phyloP scores from a whole-genome alignment of 495 filamentous ascomycete species.

The Terfezia boudieri region DNA sequence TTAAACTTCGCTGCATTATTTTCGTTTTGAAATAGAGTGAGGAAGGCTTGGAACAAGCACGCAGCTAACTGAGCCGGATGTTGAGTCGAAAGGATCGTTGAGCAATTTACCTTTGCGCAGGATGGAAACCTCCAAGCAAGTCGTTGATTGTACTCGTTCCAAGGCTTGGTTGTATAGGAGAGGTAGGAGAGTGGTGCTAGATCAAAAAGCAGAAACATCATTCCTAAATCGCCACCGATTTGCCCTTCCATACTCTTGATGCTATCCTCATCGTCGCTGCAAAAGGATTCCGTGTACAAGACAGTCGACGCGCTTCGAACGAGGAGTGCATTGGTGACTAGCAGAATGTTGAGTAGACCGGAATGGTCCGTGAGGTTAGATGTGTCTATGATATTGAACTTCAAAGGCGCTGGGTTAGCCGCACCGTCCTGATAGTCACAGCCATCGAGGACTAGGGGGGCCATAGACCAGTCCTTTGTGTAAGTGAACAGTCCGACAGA shows the following conservation, averaged over 20 bases:
- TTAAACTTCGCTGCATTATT: not conserved
- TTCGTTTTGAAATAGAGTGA: constrained; percentile 21
- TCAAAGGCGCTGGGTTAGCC: constrained; percentile 17
- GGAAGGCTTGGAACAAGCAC: constrained; percentile 21
- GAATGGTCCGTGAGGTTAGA: constrained; percentile 31
- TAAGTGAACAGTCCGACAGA: constrained; percentile 17
- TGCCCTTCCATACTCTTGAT: not conserved
- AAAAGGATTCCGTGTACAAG: not conserved
- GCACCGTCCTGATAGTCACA: constrained; percentile 20
- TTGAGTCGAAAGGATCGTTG: not conserved
- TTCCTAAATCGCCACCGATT: not conserved
- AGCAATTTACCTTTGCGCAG: not conserved
- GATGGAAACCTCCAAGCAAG: not conserved
- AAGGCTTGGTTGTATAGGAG: not conserved
- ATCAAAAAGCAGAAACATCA: not conserved
- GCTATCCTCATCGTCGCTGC: not conserved
- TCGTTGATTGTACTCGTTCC: not conserved
- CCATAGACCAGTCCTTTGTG: constrained; percentile 10
- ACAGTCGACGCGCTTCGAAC: not conserved
- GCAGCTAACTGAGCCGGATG: constrained; percentile 19
- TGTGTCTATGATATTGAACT: constrained; percentile 37
- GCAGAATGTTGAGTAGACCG: constrained; percentile 27
- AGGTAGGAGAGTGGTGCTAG: not conserved
- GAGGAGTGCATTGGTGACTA: constrained; percentile 24
- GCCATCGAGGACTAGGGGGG: constrained; percentile 21